These are phyloP conservation scores for Tranzscheliella williamsii DNA, from an alignment of 1,284 basidiomycete species.

Conservation along the genomic window DNA sequence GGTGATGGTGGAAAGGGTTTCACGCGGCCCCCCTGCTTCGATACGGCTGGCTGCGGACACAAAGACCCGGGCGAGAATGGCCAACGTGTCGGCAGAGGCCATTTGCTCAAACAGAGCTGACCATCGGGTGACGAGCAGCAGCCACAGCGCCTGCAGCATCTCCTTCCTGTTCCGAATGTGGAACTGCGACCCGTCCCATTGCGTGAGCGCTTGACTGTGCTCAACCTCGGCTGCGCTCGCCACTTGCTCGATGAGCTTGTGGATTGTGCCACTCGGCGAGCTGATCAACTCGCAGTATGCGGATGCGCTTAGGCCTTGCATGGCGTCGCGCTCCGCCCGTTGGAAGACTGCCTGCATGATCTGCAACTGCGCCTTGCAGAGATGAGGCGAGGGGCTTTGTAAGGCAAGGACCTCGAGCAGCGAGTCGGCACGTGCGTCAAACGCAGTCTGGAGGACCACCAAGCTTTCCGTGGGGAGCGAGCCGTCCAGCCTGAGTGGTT, in stretches of 20 bases:
- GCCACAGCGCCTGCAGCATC: slow-evolving; percentile 34
- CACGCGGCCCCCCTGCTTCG: background rate
- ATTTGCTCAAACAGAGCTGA: slow-evolving; percentile 20
- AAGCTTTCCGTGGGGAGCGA: slow-evolving; percentile 21
- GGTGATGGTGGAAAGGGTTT: slow-evolving; percentile 8
- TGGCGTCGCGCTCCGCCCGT: slow-evolving; percentile 23
- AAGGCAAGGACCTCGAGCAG: slow-evolving; percentile 10
- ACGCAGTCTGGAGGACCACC: slow-evolving; percentile 12
- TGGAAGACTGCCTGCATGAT: slow-evolving; percentile 26
- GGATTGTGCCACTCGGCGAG: background rate
- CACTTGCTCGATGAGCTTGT: background rate
- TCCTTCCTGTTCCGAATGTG: slow-evolving; percentile 1
- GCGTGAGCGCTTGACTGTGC: slow-evolving; percentile 1
- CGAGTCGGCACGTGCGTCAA: slow-evolving; percentile 22
- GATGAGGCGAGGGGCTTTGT: background rate
- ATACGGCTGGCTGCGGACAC: slow-evolving; percentile 1
- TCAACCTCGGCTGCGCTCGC: background rate
- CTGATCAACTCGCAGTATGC: slow-evolving; percentile 15
- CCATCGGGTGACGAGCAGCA: slow-evolving; percentile 38
- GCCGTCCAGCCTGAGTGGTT: slow-evolving; percentile 34
- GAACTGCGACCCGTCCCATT: slow-evolving; percentile 12
- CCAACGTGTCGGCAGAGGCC: slow-evolving; percentile 2
- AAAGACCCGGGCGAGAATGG: slow-evolving; percentile 7
- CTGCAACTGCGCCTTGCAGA: slow-evolving; percentile 15
- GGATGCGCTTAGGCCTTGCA: slow-evolving; percentile 4